Evolutionary conservation across 345 rosid genomes (phyloP).

Genomic region (Camelina hispida): DNA sequence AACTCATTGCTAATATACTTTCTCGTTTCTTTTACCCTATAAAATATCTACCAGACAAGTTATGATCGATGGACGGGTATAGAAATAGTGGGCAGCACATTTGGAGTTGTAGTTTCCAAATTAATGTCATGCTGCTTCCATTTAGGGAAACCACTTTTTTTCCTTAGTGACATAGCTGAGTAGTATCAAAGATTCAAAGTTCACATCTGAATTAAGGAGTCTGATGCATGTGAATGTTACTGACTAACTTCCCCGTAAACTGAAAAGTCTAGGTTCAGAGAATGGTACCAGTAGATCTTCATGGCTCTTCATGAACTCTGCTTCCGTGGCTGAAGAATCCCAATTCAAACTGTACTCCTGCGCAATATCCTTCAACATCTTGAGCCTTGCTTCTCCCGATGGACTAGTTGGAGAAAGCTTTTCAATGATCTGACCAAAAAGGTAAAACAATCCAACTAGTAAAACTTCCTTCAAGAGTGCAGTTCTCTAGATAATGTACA

Average conservation of each 20-base stretch:
- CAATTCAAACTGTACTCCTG: conserved; percentile 69
- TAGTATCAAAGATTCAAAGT: background rate
- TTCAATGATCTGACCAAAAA: conserved; percentile 69
- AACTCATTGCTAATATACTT: background rate
- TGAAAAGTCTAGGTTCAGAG: background rate
- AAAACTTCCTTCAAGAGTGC: conserved; percentile 5
- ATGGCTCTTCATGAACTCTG: conserved; percentile 79
- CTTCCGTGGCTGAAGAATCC: conserved; percentile 89
- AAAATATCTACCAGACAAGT: conserved; percentile 2
- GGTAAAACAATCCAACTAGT: conserved; percentile 16
- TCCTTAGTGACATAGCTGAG: background rate
- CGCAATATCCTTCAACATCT: conserved; percentile 81
- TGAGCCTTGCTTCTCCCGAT: conserved; percentile 69
- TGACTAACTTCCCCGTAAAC: background rate
- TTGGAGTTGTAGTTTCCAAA: background rate
- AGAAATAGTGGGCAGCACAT: background rate
- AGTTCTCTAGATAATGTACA: background rate
- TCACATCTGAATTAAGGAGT: conserved; percentile 11
- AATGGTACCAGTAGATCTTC: conserved; percentile 84
- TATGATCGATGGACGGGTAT: background rate
- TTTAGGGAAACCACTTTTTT: background rate
- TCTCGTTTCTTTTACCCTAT: background rate
- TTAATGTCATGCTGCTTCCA: conserved; percentile 8
- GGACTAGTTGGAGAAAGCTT: conserved; percentile 87
- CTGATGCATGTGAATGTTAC: background rate